Evolutionary conservation across 305 asterid species (phyloP).

Genomic region (Salvia sclarea): DNA sequence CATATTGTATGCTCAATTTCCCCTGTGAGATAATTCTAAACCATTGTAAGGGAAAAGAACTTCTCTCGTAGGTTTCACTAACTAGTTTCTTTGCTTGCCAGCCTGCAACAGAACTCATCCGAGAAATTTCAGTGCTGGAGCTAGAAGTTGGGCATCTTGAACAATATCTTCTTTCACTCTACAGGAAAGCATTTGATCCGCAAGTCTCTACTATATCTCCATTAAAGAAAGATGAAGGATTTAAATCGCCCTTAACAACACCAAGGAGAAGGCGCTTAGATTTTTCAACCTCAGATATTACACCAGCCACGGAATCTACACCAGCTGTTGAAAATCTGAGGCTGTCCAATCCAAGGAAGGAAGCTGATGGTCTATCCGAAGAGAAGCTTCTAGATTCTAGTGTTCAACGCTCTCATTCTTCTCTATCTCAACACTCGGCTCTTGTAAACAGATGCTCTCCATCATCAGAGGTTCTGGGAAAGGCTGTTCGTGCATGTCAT

Average conservation of each 20-base stretch:
- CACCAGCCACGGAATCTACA: constrained; percentile 37
- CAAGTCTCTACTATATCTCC: constrained; percentile 61
- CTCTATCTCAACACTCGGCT: constrained; percentile 63
- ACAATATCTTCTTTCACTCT: constrained; percentile 86
- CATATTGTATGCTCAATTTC: not conserved
- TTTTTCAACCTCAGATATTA: constrained; percentile 54
- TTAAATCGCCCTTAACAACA: constrained; percentile 52
- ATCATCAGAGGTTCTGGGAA: constrained; percentile 62
- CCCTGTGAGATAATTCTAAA: not conserved
- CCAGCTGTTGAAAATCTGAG: constrained; percentile 39
- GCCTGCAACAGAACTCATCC: constrained; percentile 96
- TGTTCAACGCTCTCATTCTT: constrained; percentile 78
- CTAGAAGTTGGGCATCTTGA: constrained; percentile 94
- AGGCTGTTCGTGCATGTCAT: constrained; percentile 81
- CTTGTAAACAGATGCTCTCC: constrained; percentile 52
- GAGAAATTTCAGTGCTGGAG: constrained; percentile 87
- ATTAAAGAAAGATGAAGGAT: constrained; percentile 40
- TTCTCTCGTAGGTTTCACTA: not conserved
- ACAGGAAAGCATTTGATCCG: constrained; percentile 91
- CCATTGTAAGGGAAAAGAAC: not conserved
- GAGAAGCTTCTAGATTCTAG: constrained; percentile 54
- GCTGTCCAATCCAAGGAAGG: constrained; percentile 39
- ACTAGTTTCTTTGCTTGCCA: constrained; percentile 40
- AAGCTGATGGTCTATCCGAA: constrained; percentile 42
- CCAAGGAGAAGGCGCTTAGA: constrained; percentile 78